Percentiles rank a stretch among this genome's conserved stretches.
Evolutionary conservation across 306 rosid genomes (phyloP).

Genomic region (Quercus bicolor): DNA sequence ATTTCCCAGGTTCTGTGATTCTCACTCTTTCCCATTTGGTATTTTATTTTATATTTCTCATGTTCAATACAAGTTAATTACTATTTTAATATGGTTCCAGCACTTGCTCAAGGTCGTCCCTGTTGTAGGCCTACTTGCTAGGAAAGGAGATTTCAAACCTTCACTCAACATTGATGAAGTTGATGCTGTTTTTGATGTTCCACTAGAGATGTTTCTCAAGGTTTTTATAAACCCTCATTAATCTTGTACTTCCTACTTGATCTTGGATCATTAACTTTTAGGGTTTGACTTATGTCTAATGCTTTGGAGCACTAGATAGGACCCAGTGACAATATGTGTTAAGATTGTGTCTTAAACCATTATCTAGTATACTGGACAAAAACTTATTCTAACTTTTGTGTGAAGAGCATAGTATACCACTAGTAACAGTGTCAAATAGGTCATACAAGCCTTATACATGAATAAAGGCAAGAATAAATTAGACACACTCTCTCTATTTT

Average conservation of each 20-base stretch:
- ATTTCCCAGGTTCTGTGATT: conserved; percentile 17
- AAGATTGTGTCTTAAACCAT: too few species aligned
- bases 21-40: background rate
- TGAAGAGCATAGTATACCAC: too few species aligned
- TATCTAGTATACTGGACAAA: too few species aligned
- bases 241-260: background rate
- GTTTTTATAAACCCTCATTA: background rate
- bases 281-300: too few species aligned
- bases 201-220: conserved; percentile 38
- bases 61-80: background rate
- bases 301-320: too few species aligned
- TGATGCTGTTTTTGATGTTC: conserved; percentile 33
- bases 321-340: too few species aligned
- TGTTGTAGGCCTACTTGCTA: conserved; percentile 24
- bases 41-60: background rate
- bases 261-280: background rate
- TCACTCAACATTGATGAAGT: conserved; percentile 28
- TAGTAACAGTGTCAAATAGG: too few species aligned
- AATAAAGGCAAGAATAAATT: too few species aligned
- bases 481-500: too few species aligned
- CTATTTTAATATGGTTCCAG: background rate
- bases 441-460: too few species aligned
- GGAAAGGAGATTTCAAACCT: conserved; percentile 27
- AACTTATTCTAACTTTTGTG: too few species aligned
- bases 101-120: conserved; percentile 26